phyloP scores from a whole-genome alignment of 345 rosid species.

The Aegle marmelos region DNA sequence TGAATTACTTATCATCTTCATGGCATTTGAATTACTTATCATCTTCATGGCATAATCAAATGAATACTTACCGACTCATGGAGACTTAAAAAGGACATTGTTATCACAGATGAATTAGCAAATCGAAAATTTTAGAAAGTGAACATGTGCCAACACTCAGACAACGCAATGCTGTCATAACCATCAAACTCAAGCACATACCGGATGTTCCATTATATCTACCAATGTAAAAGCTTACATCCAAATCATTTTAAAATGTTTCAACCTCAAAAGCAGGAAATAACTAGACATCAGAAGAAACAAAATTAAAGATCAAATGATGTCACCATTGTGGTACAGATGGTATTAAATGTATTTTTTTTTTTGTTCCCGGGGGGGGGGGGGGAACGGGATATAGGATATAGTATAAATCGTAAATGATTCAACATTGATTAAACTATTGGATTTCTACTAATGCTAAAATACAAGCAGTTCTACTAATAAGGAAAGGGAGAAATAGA shows the following conservation, averaged over 20 bases:
- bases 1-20: neutral
- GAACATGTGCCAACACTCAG: neutral
- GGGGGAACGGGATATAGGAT: no score
- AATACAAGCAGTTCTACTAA: neutral
- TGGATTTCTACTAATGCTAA: neutral
- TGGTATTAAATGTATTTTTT: neutral
- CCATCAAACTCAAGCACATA: neutral
- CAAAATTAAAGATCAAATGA: neutral
- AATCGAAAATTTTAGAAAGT: neutral
- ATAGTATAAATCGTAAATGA: no score
- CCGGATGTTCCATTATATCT: neutral
- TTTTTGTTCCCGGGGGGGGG: no score
- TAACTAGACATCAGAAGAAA: neutral
- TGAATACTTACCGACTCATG: neutral
- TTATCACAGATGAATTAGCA: neutral
- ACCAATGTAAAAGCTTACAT: neutral
- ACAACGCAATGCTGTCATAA: neutral
- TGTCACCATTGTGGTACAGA: neutral
- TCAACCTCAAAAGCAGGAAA: neutral
- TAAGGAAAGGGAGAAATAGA: neutral
- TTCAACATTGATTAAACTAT: neutral
- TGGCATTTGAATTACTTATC: neutral
- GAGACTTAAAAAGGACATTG: neutral
- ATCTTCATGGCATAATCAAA: neutral
- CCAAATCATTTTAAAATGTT: neutral